Percentiles rank a stretch among this genome's conserved stretches.
phyloP scores from a whole-genome alignment of 192 early-diverging fungal species.

The Phlyctochytrium planicorne region DNA sequence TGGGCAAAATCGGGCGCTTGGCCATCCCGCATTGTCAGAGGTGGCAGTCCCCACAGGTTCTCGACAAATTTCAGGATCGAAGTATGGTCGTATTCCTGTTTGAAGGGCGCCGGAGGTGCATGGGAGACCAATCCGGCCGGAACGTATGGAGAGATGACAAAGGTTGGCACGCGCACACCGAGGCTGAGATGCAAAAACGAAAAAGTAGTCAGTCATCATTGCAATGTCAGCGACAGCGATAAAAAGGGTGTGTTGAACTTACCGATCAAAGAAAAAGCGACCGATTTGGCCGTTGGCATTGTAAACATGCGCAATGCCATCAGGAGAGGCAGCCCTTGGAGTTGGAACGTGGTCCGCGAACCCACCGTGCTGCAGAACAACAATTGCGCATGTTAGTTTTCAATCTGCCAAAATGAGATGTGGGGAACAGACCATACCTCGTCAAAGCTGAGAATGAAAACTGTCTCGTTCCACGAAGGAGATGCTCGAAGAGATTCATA shows the following conservation, averaged over 20 bases:
- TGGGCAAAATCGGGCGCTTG: constrained; percentile 6
- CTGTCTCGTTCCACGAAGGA: constrained; percentile 5
- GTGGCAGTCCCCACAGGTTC: not conserved
- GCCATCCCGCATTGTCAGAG: not conserved
- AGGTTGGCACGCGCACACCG: constrained; percentile 18
- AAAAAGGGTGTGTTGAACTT: no score
- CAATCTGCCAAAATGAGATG: no score
- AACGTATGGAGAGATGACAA: constrained; percentile 9
- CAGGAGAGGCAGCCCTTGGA: not conserved
- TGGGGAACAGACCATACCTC: no score
- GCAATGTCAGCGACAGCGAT: not conserved
- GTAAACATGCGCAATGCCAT: constrained; percentile 17
- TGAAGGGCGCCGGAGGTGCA: not conserved
- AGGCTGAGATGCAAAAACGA: not conserved
- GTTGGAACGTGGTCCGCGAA: constrained; percentile 24
- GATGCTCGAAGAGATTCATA: constrained; percentile 7
- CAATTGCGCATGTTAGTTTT: no score
- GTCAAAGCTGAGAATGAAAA: constrained; percentile 14
- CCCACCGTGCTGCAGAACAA: constrained; percentile 26
- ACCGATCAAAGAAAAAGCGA: constrained; percentile 13
- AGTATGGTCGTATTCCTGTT: constrained; percentile 13
- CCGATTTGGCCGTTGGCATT: not conserved
- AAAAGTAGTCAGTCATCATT: not conserved
- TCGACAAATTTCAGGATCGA: constrained; percentile 12
- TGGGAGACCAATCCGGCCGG: constrained; percentile 7